phyloP scores from a whole-genome alignment of 345 rosid species.

The Eucalyptus sp. region DNA sequence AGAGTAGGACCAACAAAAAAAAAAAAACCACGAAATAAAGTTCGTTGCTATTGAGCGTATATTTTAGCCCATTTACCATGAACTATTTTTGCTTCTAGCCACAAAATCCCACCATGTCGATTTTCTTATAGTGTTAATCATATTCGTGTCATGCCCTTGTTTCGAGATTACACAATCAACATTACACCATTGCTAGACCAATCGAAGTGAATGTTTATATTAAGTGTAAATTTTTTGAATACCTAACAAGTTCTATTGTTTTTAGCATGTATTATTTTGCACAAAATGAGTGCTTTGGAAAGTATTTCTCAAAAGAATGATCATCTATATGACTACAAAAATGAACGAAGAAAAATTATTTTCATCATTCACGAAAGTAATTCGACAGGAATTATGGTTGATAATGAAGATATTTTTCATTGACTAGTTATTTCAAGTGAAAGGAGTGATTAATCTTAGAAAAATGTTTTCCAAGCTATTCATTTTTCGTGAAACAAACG shows the following conservation, averaged over 20 bases:
- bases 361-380: neutral
- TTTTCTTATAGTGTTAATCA: neutral
- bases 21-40: neutral
- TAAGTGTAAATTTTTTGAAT: neutral
- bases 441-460: neutral
- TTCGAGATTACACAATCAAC: neutral
- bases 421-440: neutral
- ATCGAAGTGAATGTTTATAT: neutral
- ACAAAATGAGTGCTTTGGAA: neutral
- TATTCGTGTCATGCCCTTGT: neutral
- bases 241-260: neutral
- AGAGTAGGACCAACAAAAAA: too few species aligned
- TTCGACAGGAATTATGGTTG: fast-evolving
- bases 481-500: neutral
- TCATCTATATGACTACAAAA: too few species aligned
- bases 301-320: neutral
- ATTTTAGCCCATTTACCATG: neutral
- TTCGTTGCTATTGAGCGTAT: neutral
- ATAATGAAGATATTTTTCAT: neutral
- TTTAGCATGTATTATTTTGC: neutral
- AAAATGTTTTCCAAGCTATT: too few species aligned
- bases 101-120: neutral
- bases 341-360: too few species aligned
- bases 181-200: neutral
- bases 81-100: neutral